phyloP scores from a whole-genome alignment of 805 yeast genomes.

The Ogataea angusta region DNA sequence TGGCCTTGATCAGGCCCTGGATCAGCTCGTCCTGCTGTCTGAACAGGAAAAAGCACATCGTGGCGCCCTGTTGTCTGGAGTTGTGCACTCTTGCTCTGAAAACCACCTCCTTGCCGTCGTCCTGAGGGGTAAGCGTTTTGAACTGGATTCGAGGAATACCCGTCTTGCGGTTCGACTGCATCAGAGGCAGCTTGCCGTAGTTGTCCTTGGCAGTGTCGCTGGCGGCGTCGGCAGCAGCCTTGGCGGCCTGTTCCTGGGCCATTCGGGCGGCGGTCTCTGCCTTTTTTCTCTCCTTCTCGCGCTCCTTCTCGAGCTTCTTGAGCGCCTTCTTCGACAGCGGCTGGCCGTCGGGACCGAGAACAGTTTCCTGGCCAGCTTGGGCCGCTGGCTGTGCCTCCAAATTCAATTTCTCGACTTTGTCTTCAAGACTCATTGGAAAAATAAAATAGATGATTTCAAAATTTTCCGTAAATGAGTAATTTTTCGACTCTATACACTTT shows the following conservation, averaged over 20 bases:
- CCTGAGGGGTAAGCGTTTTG: slow-evolving; percentile 50
- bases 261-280: slow-evolving; percentile 87
- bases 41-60: slow-evolving; percentile 83
- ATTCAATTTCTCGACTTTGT: slow-evolving; percentile 27
- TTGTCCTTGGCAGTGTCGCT: slow-evolving; percentile 82
- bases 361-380: slow-evolving; percentile 19
- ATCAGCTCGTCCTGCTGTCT: slow-evolving; percentile 84
- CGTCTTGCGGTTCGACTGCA: slow-evolving; percentile 70
- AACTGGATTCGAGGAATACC: slow-evolving; percentile 62
- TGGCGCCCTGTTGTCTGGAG: slow-evolving; percentile 93
- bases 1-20: slow-evolving; percentile 81
- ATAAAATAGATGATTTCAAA: slow-evolving; percentile 1
- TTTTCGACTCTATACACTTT: not conserved
- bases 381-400: slow-evolving; percentile 15
- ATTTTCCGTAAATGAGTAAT: not conserved
- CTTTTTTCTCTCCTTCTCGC: slow-evolving; percentile 88
- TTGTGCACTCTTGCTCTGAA: slow-evolving; percentile 94
- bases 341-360: slow-evolving; percentile 60
- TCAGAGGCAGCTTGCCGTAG: slow-evolving; percentile 87
- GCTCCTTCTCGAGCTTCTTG: slow-evolving; percentile 90
- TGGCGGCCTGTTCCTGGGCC: slow-evolving; percentile 83
- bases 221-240: slow-evolving; percentile 61
- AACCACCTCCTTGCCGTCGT: slow-evolving; percentile 73
- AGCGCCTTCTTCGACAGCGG: slow-evolving; percentile 92
- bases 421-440: slow-evolving; percentile 15